A percentile compares a stretch with the other conserved stretches of the same genome.
These are phyloP conservation scores for Echites panduratus DNA, from an alignment of 257 asterid species.

Conservation along the genomic window DNA sequence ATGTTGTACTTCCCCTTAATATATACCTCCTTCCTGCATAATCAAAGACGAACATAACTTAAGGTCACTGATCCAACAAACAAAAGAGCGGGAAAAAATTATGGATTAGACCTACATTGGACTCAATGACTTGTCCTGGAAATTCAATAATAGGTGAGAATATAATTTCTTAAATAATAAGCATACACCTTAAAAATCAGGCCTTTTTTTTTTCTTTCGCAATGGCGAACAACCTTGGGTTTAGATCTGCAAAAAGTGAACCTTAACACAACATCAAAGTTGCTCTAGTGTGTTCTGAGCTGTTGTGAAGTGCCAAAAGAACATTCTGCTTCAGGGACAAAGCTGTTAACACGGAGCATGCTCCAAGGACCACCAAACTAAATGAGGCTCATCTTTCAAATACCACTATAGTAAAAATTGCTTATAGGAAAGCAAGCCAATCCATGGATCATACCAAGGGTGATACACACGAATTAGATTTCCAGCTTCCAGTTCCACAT, in stretches of 20 bases:
- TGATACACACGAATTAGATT: slow-evolving; percentile 49
- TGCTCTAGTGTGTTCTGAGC: background rate
- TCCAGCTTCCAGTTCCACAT: slow-evolving; percentile 71
- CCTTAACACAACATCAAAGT: background rate
- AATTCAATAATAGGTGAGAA: background rate
- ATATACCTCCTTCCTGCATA: slow-evolving; percentile 72
- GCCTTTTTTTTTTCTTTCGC: too few species aligned
- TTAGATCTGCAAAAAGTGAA: background rate
- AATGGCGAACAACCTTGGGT: background rate
- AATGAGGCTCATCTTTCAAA: background rate
- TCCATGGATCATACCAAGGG: slow-evolving; percentile 62
- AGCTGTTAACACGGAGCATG: background rate
- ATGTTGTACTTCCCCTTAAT: slow-evolving; percentile 33
- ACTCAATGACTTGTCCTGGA: background rate
- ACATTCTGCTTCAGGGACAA: background rate
- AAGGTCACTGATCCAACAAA: background rate
- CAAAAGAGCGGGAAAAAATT: background rate
- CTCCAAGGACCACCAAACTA: background rate
- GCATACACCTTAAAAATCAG: background rate
- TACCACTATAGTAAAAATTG: background rate
- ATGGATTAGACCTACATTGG: background rate
- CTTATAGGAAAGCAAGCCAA: background rate
- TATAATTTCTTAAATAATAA: too few species aligned
- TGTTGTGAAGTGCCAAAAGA: background rate
- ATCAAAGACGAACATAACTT: slow-evolving; percentile 5